Conservation (phyloP, 177 flowering plant genomes). For the Vitis hybrid region DNA sequence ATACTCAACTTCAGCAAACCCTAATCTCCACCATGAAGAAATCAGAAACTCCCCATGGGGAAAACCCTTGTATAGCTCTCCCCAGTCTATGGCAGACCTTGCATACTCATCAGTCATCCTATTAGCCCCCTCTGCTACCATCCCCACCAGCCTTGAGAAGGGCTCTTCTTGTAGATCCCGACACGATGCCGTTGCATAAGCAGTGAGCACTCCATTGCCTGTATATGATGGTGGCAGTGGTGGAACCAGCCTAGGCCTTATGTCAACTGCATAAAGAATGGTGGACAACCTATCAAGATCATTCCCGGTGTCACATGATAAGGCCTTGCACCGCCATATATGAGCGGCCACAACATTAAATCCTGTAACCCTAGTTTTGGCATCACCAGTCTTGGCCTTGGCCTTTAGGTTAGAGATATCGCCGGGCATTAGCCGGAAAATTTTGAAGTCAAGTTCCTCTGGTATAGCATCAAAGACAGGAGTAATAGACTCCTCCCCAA, state of each 20-base stretch:
- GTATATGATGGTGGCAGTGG: constrained; percentile 50
- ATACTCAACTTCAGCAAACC: constrained; percentile 56
- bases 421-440: constrained; percentile 37
- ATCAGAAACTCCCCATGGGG: constrained; percentile 67
- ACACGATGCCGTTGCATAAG: constrained; percentile 47
- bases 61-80: constrained; percentile 52
- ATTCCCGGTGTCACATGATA: constrained; percentile 19
- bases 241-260: constrained; percentile 49
- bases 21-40: constrained; percentile 78
- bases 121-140: constrained; percentile 51
- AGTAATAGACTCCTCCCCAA: constrained; percentile 10
- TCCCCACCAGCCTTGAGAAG: constrained; percentile 40
- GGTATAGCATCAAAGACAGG: constrained; percentile 30
- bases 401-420: constrained; percentile 45
- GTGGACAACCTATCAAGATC: constrained; percentile 30
- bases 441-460: constrained; percentile 42
- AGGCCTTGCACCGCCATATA: constrained; percentile 69
- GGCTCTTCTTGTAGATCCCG: constrained; percentile 40
- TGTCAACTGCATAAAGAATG: constrained; percentile 63
- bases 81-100: constrained; percentile 72
- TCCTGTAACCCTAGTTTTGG: constrained; percentile 25
- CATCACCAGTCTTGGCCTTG: constrained; percentile 31
- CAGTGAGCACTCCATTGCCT: constrained; percentile 64
- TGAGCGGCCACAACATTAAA: constrained; percentile 64
- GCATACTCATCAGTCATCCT: constrained; percentile 68